These are phyloP conservation scores for Psilocybe tampanensis DNA, from an alignment of 768 basidiomycete genomes.

Conservation along the genomic window DNA sequence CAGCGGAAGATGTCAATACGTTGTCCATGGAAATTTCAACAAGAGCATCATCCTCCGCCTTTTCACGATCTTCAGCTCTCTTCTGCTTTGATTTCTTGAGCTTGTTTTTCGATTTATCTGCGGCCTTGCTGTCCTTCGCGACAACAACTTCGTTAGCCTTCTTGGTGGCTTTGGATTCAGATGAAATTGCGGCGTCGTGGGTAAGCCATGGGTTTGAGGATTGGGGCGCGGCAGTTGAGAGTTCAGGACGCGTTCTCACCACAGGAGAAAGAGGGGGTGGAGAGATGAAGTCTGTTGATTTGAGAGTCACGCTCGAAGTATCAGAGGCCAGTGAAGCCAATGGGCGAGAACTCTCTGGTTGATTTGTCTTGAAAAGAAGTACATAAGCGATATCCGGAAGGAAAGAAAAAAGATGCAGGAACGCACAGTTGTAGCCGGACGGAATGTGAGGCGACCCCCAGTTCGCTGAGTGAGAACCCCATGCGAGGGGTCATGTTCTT, in stretches of 20 bases:
- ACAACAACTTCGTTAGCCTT: slow-evolving; percentile 78
- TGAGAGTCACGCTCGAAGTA: slow-evolving; percentile 69
- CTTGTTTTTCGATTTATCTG: slow-evolving; percentile 72
- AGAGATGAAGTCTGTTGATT: slow-evolving; percentile 54
- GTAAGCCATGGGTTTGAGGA: slow-evolving; percentile 83
- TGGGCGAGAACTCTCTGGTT: slow-evolving; percentile 18
- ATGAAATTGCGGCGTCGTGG: slow-evolving; percentile 27
- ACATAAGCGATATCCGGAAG: neutral
- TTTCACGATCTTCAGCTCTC: slow-evolving; percentile 55
- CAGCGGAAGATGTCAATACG: slow-evolving; percentile 47
- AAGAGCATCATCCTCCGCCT: slow-evolving; percentile 69
- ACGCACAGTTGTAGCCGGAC: slow-evolving; percentile 50
- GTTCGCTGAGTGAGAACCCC: slow-evolving; percentile 54
- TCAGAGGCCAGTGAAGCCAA: slow-evolving; percentile 45
- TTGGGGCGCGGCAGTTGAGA: slow-evolving; percentile 15
- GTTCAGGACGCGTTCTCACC: slow-evolving; percentile 9
- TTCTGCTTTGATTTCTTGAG: slow-evolving; percentile 69
- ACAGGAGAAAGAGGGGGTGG: slow-evolving; percentile 38
- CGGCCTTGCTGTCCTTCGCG: slow-evolving; percentile 61
- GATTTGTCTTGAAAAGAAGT: slow-evolving; percentile 17
- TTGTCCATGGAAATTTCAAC: slow-evolving; percentile 75
- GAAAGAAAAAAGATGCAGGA: neutral
- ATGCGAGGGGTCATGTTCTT: slow-evolving; percentile 26
- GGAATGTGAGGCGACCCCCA: slow-evolving; percentile 68
- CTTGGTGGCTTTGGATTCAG: slow-evolving; percentile 48